Percentiles rank a stretch among this genome's conserved stretches.
Conservation (phyloP, 768 basidiomycete species). For the Podaxis sp. region DNA sequence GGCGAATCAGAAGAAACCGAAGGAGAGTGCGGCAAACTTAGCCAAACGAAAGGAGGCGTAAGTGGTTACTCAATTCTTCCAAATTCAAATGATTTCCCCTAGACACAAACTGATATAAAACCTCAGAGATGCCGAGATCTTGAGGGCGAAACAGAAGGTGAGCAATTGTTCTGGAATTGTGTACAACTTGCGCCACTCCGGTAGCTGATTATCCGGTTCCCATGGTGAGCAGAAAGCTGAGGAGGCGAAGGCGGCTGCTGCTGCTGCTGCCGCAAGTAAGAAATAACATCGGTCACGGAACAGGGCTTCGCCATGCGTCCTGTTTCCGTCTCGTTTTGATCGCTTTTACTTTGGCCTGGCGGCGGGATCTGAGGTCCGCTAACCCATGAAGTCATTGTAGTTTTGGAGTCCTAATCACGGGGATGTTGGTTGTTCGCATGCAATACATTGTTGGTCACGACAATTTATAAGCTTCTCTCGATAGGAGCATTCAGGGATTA, state of each 20-base stretch:
- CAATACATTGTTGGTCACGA: background rate
- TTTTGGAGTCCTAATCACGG: background rate
- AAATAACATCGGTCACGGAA: slow-evolving; percentile 30
- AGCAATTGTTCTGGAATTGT: slow-evolving; percentile 12
- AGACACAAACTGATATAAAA: slow-evolving; percentile 15
- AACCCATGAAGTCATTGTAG: background rate
- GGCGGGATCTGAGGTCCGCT: background rate
- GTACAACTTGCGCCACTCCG: background rate
- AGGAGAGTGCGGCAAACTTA: slow-evolving; percentile 60
- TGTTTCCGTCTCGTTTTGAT: background rate
- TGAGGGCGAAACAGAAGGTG: slow-evolving; percentile 80
- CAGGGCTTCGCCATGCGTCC: background rate
- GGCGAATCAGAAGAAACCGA: slow-evolving; percentile 52
- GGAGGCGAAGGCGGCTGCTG: slow-evolving; percentile 37
- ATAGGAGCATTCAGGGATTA: background rate
- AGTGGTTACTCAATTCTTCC: slow-evolving; percentile 29
- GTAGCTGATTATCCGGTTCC: slow-evolving; percentile 1
- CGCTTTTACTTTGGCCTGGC: background rate
- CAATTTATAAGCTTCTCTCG: background rate
- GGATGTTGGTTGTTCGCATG: background rate
- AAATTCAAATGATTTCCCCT: background rate
- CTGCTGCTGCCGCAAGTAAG: slow-evolving; percentile 16
- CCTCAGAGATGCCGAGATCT: slow-evolving; percentile 66
- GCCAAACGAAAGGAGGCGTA: slow-evolving; percentile 75
- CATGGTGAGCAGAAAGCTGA: slow-evolving; percentile 44